Evolutionary conservation across 2,329 filamentous ascomycete species (phyloP).

Genomic region (Aspergillus ochraceoroseus): DNA sequence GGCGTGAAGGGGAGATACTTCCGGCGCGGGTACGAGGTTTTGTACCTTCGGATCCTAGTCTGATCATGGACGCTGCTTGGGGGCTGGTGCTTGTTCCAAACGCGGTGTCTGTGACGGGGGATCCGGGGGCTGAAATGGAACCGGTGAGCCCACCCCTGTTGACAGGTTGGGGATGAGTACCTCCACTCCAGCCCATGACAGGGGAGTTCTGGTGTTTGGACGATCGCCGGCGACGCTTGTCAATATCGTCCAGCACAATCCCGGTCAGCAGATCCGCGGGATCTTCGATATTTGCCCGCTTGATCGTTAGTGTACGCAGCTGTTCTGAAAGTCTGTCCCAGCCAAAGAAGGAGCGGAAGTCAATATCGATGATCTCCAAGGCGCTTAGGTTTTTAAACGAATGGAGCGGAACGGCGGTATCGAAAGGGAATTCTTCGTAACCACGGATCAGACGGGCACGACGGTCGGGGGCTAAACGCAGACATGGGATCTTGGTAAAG

Average conservation of each 20-base stretch:
- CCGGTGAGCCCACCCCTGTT: conserved; percentile 63
- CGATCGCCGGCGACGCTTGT: conserved; percentile 80
- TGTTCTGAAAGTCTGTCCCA: conserved; percentile 95
- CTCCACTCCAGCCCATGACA: conserved; percentile 59
- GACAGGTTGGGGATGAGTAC: conserved; percentile 56
- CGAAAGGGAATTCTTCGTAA: conserved; percentile 96
- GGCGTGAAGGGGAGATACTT: conserved; percentile 77
- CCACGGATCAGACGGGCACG: conserved; percentile 83
- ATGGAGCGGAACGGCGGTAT: conserved; percentile 92
- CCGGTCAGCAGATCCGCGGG: conserved; percentile 84
- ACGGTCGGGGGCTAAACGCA: conserved; percentile 87
- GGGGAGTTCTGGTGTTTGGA: conserved; percentile 81
- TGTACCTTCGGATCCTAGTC: conserved; percentile 53
- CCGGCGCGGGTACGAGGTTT: conserved; percentile 49
- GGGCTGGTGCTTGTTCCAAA: conserved; percentile 49
- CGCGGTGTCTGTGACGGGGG: conserved; percentile 50
- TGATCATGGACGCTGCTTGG: conserved; percentile 46
- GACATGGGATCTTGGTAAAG: conserved; percentile 94
- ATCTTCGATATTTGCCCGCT: conserved; percentile 81
- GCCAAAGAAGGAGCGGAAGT: conserved; percentile 94
- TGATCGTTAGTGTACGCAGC: conserved; percentile 80
- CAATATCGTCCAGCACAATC: conserved; percentile 94
- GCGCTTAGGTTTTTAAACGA: conserved; percentile 96
- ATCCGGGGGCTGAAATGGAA: conserved; percentile 65
- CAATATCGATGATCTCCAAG: conserved; percentile 88